Conservation (phyloP, 2,329 filamentous ascomycete species). For the Diaporthe aspalathi region DNA sequence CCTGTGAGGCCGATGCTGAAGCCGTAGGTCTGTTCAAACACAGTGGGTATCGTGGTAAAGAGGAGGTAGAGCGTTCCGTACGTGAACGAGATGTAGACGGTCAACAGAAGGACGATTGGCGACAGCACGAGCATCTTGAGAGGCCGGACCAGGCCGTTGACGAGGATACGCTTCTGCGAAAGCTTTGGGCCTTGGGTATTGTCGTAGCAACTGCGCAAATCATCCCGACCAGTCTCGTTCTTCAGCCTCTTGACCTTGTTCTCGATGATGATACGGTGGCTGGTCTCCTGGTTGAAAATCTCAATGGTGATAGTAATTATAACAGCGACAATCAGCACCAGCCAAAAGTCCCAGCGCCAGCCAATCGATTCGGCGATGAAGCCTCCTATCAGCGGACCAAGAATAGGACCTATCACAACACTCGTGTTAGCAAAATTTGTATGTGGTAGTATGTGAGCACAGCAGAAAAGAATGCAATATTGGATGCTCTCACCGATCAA, state of each 20-base stretch:
- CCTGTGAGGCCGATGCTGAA: slow-evolving; percentile 60
- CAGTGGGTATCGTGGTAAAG: slow-evolving; percentile 64
- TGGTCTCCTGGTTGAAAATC: slow-evolving; percentile 59
- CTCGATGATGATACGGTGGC: slow-evolving; percentile 62
- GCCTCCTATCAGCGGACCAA: slow-evolving; percentile 61
- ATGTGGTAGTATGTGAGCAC: background rate
- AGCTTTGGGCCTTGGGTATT: slow-evolving; percentile 40
- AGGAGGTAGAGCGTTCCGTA: slow-evolving; percentile 66
- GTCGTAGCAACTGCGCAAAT: slow-evolving; percentile 61
- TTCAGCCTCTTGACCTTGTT: slow-evolving; percentile 59
- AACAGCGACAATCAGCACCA: slow-evolving; percentile 60
- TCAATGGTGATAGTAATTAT: slow-evolving; percentile 52
- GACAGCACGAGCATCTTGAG: slow-evolving; percentile 58
- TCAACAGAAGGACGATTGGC: slow-evolving; percentile 59
- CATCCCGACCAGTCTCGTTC: slow-evolving; percentile 58
- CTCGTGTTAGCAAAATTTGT: background rate
- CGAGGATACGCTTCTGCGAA: slow-evolving; percentile 46
- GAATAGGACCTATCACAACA: slow-evolving; percentile 50
- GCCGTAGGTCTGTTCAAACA: slow-evolving; percentile 60
- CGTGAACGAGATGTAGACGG: slow-evolving; percentile 62
- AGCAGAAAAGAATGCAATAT: background rate
- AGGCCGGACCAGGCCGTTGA: slow-evolving; percentile 44
- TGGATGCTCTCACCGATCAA: slow-evolving; percentile 49
- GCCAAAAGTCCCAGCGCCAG: slow-evolving; percentile 66
- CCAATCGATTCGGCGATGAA: slow-evolving; percentile 61